Evolutionary conservation across 75 land plant species (phyloP), one percentile per base, ranked within the genome.

Genomic region (Cupressus sempervirens): DNA sequence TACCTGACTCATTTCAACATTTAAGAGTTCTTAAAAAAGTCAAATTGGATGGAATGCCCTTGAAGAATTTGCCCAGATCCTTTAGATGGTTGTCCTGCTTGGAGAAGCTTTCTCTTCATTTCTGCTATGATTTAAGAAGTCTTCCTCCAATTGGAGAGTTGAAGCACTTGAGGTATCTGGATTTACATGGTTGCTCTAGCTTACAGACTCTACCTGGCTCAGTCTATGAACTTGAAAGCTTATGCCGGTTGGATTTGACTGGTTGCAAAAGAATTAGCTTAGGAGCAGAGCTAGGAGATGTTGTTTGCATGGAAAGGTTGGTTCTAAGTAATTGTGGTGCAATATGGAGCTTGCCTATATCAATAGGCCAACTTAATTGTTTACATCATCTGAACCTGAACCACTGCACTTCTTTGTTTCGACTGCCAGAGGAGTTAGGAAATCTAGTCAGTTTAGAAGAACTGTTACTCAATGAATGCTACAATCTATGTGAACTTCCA

Each of bases 1-100:
- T 85, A 67, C 88, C 82, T 14, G 46, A 32, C 62, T 76, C 52
- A n/a, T 87, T 87, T 74, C 82, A 87, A 70, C 48, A 87, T 0
- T 86, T 87, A 3, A 5, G 10, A 15, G 36, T 34, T 82, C 62
- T 53, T 1, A 82, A 82, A 52, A 52, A 82, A n/a, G 14, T 82
- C 20, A 82, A 46, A 82, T 30, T 82, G 54, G 53, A 82, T 82
- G 54, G 38, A 53, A 50, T 53, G 10, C 83, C 58, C 26, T 30
- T 81, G 32, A 46, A 50, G 82, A 30, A 46, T 29, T 46, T 81
- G 15, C 82, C 82, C 12, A 2, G 50, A 46, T 46, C 82, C 34
- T 50, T 81, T 10, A 50, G 54, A 30, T 81, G 82, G 56, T 14
- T 50, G 35, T 81, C 50, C 54, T 29, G 54, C 35, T 30, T 81